These are phyloP conservation scores for Hymenoscyphus fraxineus DNA, from an alignment of 2,329 filamentous ascomycete species.

Conservation along the genomic window DNA sequence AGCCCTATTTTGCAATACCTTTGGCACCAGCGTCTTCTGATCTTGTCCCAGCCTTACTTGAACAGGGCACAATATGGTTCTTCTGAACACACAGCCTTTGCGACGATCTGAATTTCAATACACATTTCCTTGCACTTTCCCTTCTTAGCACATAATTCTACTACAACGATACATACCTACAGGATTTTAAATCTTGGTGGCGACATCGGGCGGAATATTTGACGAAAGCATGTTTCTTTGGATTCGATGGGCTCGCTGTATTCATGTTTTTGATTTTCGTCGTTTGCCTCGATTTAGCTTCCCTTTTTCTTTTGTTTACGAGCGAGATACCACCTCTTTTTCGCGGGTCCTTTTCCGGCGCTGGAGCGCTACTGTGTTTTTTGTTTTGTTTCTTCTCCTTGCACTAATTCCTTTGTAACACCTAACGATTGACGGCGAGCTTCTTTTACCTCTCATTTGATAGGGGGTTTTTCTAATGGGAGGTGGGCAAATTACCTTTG, in stretches of 20 bases:
- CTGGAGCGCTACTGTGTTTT: background rate
- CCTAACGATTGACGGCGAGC: background rate
- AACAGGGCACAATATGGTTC: background rate
- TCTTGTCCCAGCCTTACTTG: slow-evolving; percentile 3
- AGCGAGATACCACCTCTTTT: slow-evolving; percentile 2
- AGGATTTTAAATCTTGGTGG: background rate
- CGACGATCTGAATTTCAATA: slow-evolving; percentile 17
- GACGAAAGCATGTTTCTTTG: slow-evolving; percentile 1
- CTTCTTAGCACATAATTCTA: slow-evolving; percentile 21
- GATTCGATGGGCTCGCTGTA: background rate
- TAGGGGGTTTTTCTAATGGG: background rate
- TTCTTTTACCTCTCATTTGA: background rate
- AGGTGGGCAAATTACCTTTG: background rate
- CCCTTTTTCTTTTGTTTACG: slow-evolving; percentile 1
- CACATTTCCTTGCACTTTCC: slow-evolving; percentile 5
- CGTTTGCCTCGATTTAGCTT: background rate
- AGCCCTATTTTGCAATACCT: background rate
- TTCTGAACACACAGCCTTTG: slow-evolving; percentile 16
- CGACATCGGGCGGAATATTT: background rate
- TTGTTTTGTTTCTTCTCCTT: background rate
- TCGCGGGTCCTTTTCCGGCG: background rate
- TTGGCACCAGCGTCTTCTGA: slow-evolving; percentile 1
- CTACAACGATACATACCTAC: background rate
- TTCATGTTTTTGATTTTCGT: background rate
- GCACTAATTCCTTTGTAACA: background rate